Conservation (phyloP, 768 basidiomycete species). For the Fibroporia radiculosa region DNA sequence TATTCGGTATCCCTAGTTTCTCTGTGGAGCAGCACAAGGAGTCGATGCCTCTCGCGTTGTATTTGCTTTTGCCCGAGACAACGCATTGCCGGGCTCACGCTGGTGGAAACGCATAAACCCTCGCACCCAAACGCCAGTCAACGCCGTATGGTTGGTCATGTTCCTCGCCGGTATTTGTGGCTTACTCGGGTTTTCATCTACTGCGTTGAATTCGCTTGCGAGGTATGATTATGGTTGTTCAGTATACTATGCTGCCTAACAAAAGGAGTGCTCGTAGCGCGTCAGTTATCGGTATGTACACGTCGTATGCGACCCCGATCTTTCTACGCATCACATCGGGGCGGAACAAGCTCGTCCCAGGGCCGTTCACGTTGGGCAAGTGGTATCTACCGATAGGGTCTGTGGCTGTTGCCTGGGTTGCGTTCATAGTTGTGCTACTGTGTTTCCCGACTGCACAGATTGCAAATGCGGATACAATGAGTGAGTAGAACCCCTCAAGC, state of each 20-base stretch:
- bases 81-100: slow-evolving; percentile 62
- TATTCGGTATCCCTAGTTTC: slow-evolving; percentile 36
- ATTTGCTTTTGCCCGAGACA: slow-evolving; percentile 68
- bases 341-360: slow-evolving; percentile 8
- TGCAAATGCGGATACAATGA: slow-evolving; percentile 41
- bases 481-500: slow-evolving; percentile 27
- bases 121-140: slow-evolving; percentile 60
- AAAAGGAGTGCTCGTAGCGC: slow-evolving; percentile 32
- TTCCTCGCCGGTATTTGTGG: slow-evolving; percentile 46
- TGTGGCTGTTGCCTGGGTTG: slow-evolving; percentile 16
- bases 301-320: slow-evolving; percentile 60
- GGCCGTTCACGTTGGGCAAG: slow-evolving; percentile 17
- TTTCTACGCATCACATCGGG: slow-evolving; percentile 8
- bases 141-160: slow-evolving; percentile 73
- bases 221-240: slow-evolving; percentile 38
- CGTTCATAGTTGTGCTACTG: slow-evolving; percentile 17
- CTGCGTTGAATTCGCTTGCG: slow-evolving; percentile 58
- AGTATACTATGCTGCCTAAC: background rate
- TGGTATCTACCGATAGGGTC: slow-evolving; percentile 10
- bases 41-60: slow-evolving; percentile 71
- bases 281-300: slow-evolving; percentile 64
- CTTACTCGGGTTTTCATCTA: slow-evolving; percentile 53
- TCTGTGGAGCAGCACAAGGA: slow-evolving; percentile 65
- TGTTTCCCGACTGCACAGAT: slow-evolving; percentile 25
- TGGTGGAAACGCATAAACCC: slow-evolving; percentile 58